Evolutionary conservation across 2,329 filamentous ascomycete species (phyloP), one percentile per base, ranked within the genome.

Genomic region (Phialophora chinensis): DNA sequence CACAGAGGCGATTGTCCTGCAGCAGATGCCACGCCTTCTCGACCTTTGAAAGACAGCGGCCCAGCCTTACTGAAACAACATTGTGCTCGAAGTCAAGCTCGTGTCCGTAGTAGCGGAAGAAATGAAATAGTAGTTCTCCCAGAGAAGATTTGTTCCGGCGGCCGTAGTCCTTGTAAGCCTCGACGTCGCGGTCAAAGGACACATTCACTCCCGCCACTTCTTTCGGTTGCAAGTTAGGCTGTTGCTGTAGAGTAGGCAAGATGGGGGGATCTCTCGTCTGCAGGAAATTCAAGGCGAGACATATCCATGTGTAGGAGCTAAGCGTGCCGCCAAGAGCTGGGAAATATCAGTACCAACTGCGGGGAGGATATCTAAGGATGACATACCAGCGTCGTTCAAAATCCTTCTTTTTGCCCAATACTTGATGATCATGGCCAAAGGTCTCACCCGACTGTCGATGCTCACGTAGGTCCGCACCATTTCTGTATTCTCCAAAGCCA

Each of bases 291-390:
- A 99, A 90, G 72, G 98, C 96, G 84, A 99, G 88, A 79, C 95
- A 99, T 76, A 98, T 98, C 95, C 95, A 99, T 25, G 95, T 97
- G 77, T 99, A 99, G 20, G 95, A 99, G 79, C 94, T 98, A 67
- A 99, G 84, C 6, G 95, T 99, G 65, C 92, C 93, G 69, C 95
- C 93, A 76, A 93, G 92, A 66, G 91, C 95, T 96, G 63, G 27
- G 57, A 20, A 76, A 38, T 25, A 68, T 71, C 60, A 72, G 62
- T 57, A 65, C 54, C 50, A 35, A 17, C 33, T 4, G 29, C 59
- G 29, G 23, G 14, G 53, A 23, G 17, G 12, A 55, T 1, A 52
- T 68, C 76, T 62, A 76, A 71, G 59, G 58, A 62, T 60, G 63
- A 73, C 90, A 82, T 84, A 96, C 93, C 94, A 77, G 95, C 95